Evolutionary conservation across 441 rosid genomes (phyloP).

Genomic region (Macaranga tanarius): DNA sequence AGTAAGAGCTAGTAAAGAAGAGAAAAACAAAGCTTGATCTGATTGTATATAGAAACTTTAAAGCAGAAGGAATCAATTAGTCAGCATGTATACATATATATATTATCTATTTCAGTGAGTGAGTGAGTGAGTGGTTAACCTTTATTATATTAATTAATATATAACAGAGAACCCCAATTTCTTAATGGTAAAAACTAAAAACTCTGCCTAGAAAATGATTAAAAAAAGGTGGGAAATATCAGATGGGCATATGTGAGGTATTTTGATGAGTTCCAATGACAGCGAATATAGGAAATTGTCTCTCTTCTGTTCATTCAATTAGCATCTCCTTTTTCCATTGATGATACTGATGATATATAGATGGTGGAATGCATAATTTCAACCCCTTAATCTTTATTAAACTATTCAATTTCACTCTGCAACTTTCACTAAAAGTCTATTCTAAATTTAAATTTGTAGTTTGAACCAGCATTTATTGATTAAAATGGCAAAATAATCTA

Average conservation of each 20-base stretch:
- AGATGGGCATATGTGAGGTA: conserved; percentile 10
- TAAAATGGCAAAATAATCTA: too few species aligned
- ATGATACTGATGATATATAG: too few species aligned
- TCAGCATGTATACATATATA: background rate
- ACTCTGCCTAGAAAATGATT: conserved; percentile 17
- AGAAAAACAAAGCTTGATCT: conserved; percentile 20
- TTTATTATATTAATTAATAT: conserved; percentile 22
- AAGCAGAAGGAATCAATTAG: conserved; percentile 13
- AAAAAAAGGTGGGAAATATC: conserved; percentile 9
- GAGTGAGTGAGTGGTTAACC: conserved; percentile 6
- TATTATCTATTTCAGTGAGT: background rate
- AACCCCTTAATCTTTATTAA: too few species aligned
- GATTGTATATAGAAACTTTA: conserved; percentile 7
- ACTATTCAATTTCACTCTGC: too few species aligned
- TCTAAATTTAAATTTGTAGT: too few species aligned
- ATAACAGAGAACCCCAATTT: conserved; percentile 9
- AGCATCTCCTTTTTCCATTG: background rate
- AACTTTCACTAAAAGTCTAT: too few species aligned
- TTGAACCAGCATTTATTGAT: too few species aligned
- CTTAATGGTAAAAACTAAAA: conserved; percentile 6
- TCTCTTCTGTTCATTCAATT: conserved; percentile 2
- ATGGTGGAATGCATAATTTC: too few species aligned
- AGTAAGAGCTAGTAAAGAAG: too few species aligned
- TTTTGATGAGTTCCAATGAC: conserved; percentile 61
- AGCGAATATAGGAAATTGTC: conserved; percentile 60